Evolutionary conservation across 1,284 basidiomycete species (phyloP).

Genomic region (Boletus mariae): DNA sequence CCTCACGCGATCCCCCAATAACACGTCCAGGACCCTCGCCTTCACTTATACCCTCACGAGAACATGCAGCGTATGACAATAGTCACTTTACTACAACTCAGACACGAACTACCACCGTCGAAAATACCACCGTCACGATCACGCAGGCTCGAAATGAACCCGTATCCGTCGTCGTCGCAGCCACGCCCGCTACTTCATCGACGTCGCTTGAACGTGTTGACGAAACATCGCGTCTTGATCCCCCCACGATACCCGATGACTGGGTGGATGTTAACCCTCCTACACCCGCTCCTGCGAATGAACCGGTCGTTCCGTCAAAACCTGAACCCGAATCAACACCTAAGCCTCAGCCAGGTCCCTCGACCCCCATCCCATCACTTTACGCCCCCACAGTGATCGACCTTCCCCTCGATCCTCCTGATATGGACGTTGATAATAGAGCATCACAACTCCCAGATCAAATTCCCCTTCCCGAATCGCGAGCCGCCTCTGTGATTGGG

Average conservation of each 20-base stretch:
- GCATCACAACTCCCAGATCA: conserved; percentile 14
- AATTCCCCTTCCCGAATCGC: conserved; percentile 30
- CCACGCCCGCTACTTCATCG: not conserved
- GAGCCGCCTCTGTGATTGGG: conserved; percentile 30
- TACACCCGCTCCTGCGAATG: conserved; percentile 2
- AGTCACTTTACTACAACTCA: conserved; percentile 9
- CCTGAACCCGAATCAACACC: conserved; percentile 7
- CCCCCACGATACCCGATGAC: conserved; percentile 27
- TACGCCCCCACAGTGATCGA: conserved; percentile 4
- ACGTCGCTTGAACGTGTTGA: conserved; percentile 4
- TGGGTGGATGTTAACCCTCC: conserved; percentile 28
- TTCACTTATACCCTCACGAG: conserved; percentile 26
- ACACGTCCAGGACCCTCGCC: conserved; percentile 24
- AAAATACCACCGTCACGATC: conserved; percentile 10
- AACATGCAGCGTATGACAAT: conserved; percentile 13
- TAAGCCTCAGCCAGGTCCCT: conserved; percentile 1
- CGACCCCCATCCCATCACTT: conserved; percentile 3
- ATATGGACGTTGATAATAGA: conserved; percentile 10
- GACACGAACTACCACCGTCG: conserved; percentile 1
- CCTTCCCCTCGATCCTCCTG: conserved; percentile 14
- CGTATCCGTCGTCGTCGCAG: not conserved
- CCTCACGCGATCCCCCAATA: conserved; percentile 16
- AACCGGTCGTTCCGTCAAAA: conserved; percentile 6
- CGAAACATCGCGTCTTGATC: conserved; percentile 17
- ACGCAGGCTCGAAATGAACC: conserved; percentile 15